Percentiles rank a stretch among this genome's conserved stretches.
Evolutionary conservation across 2,329 filamentous ascomycete species (phyloP).

Genomic region (Monilinia laxa): DNA sequence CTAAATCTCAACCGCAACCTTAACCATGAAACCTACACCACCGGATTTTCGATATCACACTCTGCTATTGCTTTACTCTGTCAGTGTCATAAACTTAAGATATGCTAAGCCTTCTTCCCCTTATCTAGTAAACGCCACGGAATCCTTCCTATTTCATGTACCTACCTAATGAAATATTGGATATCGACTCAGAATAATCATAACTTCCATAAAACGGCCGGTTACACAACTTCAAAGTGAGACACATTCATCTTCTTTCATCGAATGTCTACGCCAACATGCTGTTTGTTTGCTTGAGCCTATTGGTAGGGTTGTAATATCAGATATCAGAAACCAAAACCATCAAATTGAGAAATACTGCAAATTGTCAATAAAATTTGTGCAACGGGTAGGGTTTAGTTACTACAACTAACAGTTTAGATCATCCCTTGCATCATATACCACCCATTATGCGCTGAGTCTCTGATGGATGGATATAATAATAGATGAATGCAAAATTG

Average conservation of each 20-base stretch:
- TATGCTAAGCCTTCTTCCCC: slow-evolving; percentile 16
- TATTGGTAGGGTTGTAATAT: background rate
- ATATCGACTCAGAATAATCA: slow-evolving; percentile 1
- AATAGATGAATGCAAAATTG: background rate
- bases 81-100: too few species aligned
- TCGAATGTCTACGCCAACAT: too few species aligned
- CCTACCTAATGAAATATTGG: background rate
- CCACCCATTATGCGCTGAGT: too few species aligned
- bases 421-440: slow-evolving; percentile 6
- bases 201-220: slow-evolving; percentile 6
- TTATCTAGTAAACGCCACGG: slow-evolving; percentile 8
- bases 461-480: too few species aligned
- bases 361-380: background rate
- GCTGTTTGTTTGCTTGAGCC: background rate
- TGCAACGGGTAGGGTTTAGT: background rate
- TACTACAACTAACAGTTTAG: too few species aligned
- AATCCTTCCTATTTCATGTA: slow-evolving; percentile 17
- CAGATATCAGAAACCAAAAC: background rate
- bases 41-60: background rate
- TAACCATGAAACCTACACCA: slow-evolving; percentile 4
- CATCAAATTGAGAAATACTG: background rate
- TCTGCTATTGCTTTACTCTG: background rate
- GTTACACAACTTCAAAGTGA: background rate
- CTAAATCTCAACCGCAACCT: background rate
- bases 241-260: slow-evolving; percentile 9